These are phyloP conservation scores for Picea glauca DNA, from an alignment of 75 land plant genomes.

Conservation along the genomic window DNA sequence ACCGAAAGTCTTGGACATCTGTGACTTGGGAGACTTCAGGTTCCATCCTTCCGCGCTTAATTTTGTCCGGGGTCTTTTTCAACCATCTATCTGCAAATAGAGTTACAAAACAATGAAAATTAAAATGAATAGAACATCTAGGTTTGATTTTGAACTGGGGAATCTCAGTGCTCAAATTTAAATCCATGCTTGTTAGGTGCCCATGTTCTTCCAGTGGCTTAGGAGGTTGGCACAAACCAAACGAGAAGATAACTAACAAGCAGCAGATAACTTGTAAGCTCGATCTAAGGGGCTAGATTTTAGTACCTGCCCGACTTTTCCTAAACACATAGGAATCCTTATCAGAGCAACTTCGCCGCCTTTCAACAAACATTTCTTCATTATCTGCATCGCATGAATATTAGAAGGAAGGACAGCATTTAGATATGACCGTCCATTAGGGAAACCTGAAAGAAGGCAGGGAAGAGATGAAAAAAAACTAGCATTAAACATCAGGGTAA, in stretches of 20 bases:
- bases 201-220: no score
- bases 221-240: background rate
- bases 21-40: conserved; percentile 35
- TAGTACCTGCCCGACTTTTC: conserved; percentile 60
- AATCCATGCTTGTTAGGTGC: no score
- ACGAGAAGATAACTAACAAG: background rate
- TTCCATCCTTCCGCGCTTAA: conserved; percentile 29
- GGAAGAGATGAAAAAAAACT: background rate
- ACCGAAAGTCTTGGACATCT: conserved; percentile 63
- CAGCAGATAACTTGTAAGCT: background rate
- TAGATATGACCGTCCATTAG: background rate
- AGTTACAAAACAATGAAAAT: background rate
- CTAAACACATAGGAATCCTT: conserved; percentile 59
- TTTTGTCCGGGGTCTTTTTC: conserved; percentile 27
- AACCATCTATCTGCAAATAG: conserved; percentile 26
- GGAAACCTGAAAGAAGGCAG: background rate
- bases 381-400: background rate
- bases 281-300: background rate
- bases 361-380: conserved; percentile 23
- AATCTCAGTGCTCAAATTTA: background rate
- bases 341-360: conserved; percentile 59
- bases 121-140: background rate
- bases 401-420: background rate
- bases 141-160: background rate
- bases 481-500: background rate